phyloP scores from a whole-genome alignment of 805 yeast genomes.

The Debaryomyces maramus region DNA sequence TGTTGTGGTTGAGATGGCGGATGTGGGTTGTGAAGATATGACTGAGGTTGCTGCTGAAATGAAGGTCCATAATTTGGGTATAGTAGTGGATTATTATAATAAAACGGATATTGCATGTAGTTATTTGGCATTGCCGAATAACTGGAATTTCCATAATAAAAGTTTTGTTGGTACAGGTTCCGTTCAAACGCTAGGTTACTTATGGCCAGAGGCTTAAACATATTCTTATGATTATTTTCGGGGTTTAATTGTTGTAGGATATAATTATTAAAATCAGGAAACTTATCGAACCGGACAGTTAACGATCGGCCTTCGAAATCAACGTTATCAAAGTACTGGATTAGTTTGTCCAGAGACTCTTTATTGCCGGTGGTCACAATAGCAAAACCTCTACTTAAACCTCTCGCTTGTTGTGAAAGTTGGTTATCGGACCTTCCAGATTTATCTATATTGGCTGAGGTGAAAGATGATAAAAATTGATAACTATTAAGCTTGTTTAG shows the following conservation, averaged over 20 bases:
- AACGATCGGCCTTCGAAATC: constrained; percentile 60
- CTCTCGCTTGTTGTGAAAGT: neutral
- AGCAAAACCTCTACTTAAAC: constrained; percentile 58
- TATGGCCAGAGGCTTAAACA: constrained; percentile 11
- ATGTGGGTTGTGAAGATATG: too few species aligned
- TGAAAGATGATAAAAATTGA: constrained; percentile 9
- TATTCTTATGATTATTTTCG: neutral
- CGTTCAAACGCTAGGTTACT: constrained; percentile 32
- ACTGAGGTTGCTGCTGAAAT: too few species aligned
- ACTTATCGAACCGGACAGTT: constrained; percentile 61
- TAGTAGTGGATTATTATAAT: constrained; percentile 6
- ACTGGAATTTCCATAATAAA: constrained; percentile 24
- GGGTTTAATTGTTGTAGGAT: constrained; percentile 21
- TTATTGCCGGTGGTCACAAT: constrained; percentile 52
- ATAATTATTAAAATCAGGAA: constrained; percentile 43
- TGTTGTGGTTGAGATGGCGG: too few species aligned
- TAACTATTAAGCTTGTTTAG: constrained; percentile 7
- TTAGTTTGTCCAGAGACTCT: constrained; percentile 49
- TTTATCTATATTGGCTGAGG: neutral
- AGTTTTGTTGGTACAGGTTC: constrained; percentile 31
- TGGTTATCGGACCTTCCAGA: neutral
- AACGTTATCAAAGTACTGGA: constrained; percentile 49
- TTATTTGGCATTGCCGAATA: neutral
- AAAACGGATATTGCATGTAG: constrained; percentile 11
- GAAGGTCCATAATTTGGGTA: too few species aligned